Evolutionary conservation across 768 basidiomycete species (phyloP), one percentile per base, ranked within the genome.

Genomic region (Trametes meyenii): DNA sequence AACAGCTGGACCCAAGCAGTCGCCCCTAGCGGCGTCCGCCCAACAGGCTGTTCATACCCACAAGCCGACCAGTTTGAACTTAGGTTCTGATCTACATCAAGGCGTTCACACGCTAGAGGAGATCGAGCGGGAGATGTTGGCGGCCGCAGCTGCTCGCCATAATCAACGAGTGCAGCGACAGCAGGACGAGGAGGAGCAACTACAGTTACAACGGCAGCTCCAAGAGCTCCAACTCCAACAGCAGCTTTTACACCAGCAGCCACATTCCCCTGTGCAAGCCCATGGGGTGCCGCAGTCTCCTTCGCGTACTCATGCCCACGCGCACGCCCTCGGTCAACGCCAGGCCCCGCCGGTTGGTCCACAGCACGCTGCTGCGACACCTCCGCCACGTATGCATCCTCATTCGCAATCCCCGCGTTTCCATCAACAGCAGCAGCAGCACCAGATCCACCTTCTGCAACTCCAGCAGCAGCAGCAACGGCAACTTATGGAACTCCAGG

Each of bases 81-180:
- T 70, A 35, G 66, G 68, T 12, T 58, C 54, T 14, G 57, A 62
- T 55, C 55, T 62, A 16, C 52, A 58, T 40, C 55, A 65, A 50
- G 69, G 64, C 16, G 78, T 80, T 11, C 85, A 85, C 19, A 92
- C 90, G 0, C 71, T 94, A 26, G 86, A 90, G 65, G 92, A 94
- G 65, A 87, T 94, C 60, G 92, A 94, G 69, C 83, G 86, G 3
- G 92, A 94, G 73, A 91, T 93, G 89, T 80, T 81, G n/a, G 81
- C 81, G 7, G 81, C 79, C 23, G 84, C 84, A 29, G 65, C 62
- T 2, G 68, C 70, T 26, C 69, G 71, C 51, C 71, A 70, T 8
- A 67, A 66, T 52, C 67, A 66, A 49, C 66, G 61, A 40, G 61
- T n/a, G n/a, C 43, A 44, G 43, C 43, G 19, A 10, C 68, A 72